phyloP scores from a whole-genome alignment of 495 filamentous ascomycete species.

The Neurospora sp. region DNA sequence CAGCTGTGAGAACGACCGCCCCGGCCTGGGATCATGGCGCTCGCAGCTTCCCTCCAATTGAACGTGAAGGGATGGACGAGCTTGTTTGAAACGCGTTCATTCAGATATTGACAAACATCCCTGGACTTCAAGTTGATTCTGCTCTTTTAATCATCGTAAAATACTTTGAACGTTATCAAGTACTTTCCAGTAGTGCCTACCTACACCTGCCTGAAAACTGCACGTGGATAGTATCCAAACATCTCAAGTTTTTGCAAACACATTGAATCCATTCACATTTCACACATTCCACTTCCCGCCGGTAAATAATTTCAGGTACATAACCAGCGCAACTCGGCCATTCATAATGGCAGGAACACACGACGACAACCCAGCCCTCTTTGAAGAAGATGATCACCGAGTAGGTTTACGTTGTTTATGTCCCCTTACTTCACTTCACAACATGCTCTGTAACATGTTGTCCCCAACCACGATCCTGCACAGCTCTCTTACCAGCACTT shows the following conservation, averaged over 20 bases:
- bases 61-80: neutral
- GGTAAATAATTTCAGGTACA: neutral
- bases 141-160: neutral
- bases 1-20: neutral
- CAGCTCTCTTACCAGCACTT: neutral
- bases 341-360: slow-evolving; percentile 7
- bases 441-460: too few species aligned
- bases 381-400: slow-evolving; percentile 25
- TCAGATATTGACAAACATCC: neutral
- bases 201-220: neutral
- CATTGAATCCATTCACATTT: neutral
- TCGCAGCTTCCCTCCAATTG: neutral
- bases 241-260: neutral
- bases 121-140: neutral
- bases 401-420: slow-evolving; percentile 7
- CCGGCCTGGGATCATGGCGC: neutral
- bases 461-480: neutral
- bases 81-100: neutral
- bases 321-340: neutral
- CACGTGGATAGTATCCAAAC: neutral
- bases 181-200: neutral
- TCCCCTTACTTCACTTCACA: neutral
- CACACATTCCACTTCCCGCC: neutral
- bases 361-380: slow-evolving; percentile 2
- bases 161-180: neutral